Conservation (phyloP, 192 early-diverging fungal genomes). For the Radiomyces spectabilis region DNA sequence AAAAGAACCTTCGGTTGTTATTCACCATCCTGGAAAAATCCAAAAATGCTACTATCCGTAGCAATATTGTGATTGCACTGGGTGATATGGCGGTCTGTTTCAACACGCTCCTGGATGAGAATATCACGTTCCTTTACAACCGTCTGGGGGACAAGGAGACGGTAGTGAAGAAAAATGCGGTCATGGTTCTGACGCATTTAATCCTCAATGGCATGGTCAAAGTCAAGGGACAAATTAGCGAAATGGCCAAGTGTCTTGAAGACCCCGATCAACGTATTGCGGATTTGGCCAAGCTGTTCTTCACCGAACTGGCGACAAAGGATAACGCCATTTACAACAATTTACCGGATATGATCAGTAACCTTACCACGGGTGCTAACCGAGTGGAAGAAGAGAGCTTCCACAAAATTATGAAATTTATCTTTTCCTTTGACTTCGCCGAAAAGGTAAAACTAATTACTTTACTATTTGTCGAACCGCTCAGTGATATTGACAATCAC, state of each 20-base stretch:
- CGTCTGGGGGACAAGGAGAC: conserved; percentile 76
- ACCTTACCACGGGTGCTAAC: conserved; percentile 59
- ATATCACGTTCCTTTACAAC: conserved; percentile 92
- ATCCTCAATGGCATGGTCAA: conserved; percentile 99
- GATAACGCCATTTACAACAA: conserved; percentile 99
- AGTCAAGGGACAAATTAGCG: conserved; percentile 95
- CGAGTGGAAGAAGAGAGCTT: conserved; percentile 80
- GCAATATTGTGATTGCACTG: conserved; percentile 95
- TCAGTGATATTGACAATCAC: too few species aligned
- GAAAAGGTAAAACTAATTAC: conserved; percentile 34
- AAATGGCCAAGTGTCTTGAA: conserved; percentile 97
- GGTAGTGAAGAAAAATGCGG: conserved; percentile 88
- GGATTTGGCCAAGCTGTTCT: conserved; percentile 92
- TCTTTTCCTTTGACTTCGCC: conserved; percentile 83
- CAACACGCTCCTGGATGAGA: conserved; percentile 93
- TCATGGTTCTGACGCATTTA: conserved; percentile 98
- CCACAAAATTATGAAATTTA: conserved; percentile 87
- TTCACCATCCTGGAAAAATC: conserved; percentile 86
- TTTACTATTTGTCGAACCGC: background rate
- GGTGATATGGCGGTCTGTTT: conserved; percentile 98
- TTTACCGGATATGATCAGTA: conserved; percentile 95
- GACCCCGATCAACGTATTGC: conserved; percentile 82
- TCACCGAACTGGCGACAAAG: conserved; percentile 90
- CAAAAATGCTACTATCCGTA: conserved; percentile 76
- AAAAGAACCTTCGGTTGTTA: conserved; percentile 81